phyloP scores from a whole-genome alignment of 768 basidiomycete species.

The Boletus edulis region DNA sequence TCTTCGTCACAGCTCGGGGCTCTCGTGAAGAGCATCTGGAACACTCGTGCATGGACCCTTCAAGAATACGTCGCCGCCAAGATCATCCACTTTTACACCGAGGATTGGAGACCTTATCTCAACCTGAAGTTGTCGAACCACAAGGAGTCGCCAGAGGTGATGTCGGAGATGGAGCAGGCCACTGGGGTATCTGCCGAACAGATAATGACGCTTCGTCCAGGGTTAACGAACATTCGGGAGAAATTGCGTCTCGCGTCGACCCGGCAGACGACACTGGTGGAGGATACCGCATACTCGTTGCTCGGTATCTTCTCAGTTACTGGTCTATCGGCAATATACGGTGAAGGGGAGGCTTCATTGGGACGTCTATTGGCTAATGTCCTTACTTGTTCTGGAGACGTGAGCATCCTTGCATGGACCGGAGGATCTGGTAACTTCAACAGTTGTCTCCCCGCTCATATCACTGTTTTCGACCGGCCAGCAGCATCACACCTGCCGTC shows the following conservation, averaged over 20 bases:
- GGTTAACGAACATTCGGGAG: neutral
- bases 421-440: neutral
- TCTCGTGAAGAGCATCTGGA: neutral
- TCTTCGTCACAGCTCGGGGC: neutral
- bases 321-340: neutral
- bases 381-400: neutral
- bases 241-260: neutral
- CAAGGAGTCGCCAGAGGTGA: neutral
- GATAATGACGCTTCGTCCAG: neutral
- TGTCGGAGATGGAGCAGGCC: neutral
- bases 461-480: neutral
- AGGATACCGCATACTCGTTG: neutral
- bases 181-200: neutral
- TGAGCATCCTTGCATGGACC: neutral
- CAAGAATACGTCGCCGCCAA: neutral
- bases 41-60: neutral
- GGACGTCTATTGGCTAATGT: neutral
- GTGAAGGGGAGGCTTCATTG: neutral
- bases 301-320: neutral
- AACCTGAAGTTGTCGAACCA: neutral
- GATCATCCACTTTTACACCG: neutral
- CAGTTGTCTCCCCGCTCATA: neutral
- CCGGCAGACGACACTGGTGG: neutral
- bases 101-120: neutral
- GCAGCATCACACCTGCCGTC: neutral